Conservation (phyloP, 768 basidiomycete genomes). For the Leccinum rimulosum region DNA sequence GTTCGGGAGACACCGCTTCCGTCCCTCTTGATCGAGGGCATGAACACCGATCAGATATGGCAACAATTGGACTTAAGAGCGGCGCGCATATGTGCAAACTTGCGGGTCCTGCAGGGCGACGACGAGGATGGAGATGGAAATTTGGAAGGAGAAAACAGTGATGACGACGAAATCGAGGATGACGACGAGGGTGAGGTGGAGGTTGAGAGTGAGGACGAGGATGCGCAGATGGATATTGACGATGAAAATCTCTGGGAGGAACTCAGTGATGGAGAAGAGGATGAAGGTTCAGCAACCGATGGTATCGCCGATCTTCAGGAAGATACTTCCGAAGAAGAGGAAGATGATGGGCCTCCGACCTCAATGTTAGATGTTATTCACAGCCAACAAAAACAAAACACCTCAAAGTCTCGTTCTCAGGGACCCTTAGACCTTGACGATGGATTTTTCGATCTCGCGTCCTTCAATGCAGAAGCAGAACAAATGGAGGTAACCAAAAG, state of each 20-base stretch:
- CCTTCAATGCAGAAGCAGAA: slow-evolving; percentile 87
- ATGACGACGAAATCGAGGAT: slow-evolving; percentile 25
- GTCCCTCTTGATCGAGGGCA: slow-evolving; percentile 69
- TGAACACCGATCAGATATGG: slow-evolving; percentile 91
- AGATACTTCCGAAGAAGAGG: slow-evolving; percentile 38
- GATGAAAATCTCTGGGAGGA: slow-evolving; percentile 30
- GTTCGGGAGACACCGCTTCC: slow-evolving; percentile 69
- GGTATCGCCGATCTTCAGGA: slow-evolving; percentile 36
- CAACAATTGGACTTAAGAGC: slow-evolving; percentile 86
- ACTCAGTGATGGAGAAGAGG: slow-evolving; percentile 21
- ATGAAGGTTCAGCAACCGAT: slow-evolving; percentile 26
- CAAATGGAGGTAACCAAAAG: slow-evolving; percentile 61
- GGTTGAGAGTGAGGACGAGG: slow-evolving; percentile 24
- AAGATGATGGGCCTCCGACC: slow-evolving; percentile 22
- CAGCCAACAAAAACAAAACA: slow-evolving; percentile 24
- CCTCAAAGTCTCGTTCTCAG: slow-evolving; percentile 18
- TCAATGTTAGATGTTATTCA: slow-evolving; percentile 28
- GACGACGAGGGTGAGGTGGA: slow-evolving; percentile 27
- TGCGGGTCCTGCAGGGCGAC: slow-evolving; percentile 64
- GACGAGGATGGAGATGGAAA: slow-evolving; percentile 34
- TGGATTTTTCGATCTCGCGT: slow-evolving; percentile 82
- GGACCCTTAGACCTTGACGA: slow-evolving; percentile 69
- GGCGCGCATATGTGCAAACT: slow-evolving; percentile 62
- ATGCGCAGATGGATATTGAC: slow-evolving; percentile 30
- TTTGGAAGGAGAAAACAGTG: slow-evolving; percentile 13